A percentile compares a stretch with the other conserved stretches of the same genome.
Conservation (phyloP, 2,329 filamentous ascomycete species). For the Aspergillus felis region DNA sequence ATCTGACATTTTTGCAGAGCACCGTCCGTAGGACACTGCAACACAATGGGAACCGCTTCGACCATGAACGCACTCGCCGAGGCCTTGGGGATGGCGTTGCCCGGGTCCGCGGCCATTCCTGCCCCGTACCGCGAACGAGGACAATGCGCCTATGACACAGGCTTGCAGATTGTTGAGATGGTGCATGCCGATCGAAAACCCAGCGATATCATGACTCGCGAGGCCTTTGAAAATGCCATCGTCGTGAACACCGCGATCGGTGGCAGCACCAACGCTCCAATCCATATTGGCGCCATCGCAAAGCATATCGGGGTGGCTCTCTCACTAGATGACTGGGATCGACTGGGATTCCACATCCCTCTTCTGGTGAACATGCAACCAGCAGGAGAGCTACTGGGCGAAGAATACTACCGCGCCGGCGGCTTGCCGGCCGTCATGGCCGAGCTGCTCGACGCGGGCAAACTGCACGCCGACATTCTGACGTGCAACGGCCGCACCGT, state of each 20-base stretch:
- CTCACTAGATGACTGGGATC: conserved; percentile 53
- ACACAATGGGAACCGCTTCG: conserved; percentile 53
- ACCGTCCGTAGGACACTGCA: conserved; percentile 49
- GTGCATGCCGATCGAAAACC: conserved; percentile 48
- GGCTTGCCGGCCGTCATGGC: conserved; percentile 53
- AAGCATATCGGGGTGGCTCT: conserved; percentile 52
- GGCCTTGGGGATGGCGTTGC: conserved; percentile 51
- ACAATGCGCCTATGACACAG: conserved; percentile 49
- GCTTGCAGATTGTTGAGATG: conserved; percentile 50
- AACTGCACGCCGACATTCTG: conserved; percentile 41
- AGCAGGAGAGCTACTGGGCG: conserved; percentile 50
- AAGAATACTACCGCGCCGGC: conserved; percentile 54
- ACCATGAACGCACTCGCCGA: conserved; percentile 53
- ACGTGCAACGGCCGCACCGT: conserved; percentile 48
- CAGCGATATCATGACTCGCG: conserved; percentile 52
- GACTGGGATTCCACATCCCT: conserved; percentile 48
- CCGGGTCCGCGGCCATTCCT: conserved; percentile 50
- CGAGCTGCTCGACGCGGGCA: conserved; percentile 48
- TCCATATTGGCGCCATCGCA: conserved; percentile 54
- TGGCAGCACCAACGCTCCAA: conserved; percentile 55
- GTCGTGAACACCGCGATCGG: conserved; percentile 54
- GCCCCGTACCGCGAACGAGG: conserved; percentile 48
- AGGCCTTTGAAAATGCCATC: conserved; percentile 56
- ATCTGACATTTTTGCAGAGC: conserved; percentile 26
- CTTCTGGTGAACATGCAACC: conserved; percentile 55